Evolutionary conservation across 345 rosid genomes (phyloP), one percentile per base, ranked within the genome.

Genomic region (Euphorbia peplus): DNA sequence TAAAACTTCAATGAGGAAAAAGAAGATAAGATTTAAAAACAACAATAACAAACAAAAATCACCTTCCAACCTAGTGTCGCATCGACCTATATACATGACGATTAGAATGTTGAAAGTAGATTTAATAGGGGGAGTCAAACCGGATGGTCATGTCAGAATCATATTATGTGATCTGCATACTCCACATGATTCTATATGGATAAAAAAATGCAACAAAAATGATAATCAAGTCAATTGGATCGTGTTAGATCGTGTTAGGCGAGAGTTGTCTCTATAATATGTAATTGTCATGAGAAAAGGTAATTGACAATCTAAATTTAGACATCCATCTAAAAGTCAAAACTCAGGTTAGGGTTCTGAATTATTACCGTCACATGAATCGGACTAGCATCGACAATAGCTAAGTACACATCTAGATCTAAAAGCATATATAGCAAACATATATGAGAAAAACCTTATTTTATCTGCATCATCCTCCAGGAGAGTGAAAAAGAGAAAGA

Each of bases 401-500:
- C 65, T 39, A 37, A 37, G 47, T n/a, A 39, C 50, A 61, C n/a
- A 61, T 61, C 50, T 18, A 39, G 35, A 60, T 42, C 44, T 60
- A 18, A 35, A 32, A 14, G 25, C 35, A n/a, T 18, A 60, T 12
- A 26, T 10, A 11, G 24, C 50, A 44, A 44, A 56, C 29, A 18
- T 56, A 56, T 25, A 57, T 5, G 6, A 26, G 29, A 54, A 54
- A 22, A 57, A 12, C 41, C 21, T 57, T 29, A n/a, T 28, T 57
- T 16, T 30, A 15, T 28, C 39, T 57, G 12, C 11, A 8, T n/a
- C 14, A 30, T 19, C 24, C 63, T 59, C 0, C n/a, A 32, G 44
- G 24, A 12, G 44, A 59, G 29, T 61, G 28, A 37, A 39, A 11
- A 37, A 9, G 42, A 15, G 7, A 28, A 16, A 30, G 3, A 44